Percentiles rank a stretch among this genome's conserved stretches.
These are phyloP conservation scores for Colletotrichum sp. DNA, from an alignment of 2,329 filamentous ascomycete species.

Conservation along the genomic window DNA sequence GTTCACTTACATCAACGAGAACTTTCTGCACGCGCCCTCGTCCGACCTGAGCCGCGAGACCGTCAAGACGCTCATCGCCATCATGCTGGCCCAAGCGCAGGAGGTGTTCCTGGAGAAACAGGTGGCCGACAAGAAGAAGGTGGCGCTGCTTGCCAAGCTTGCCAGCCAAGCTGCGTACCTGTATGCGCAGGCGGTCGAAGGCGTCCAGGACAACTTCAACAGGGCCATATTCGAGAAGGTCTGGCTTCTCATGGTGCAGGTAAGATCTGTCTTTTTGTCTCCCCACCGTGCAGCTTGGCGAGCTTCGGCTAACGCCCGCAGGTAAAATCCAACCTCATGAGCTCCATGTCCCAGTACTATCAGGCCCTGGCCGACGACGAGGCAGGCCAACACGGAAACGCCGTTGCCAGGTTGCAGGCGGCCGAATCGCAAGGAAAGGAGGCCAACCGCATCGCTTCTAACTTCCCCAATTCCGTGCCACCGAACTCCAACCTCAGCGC, in stretches of 20 bases:
- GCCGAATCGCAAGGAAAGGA: conserved; percentile 82
- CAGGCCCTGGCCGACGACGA: conserved; percentile 93
- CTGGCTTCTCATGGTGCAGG: conserved; percentile 84
- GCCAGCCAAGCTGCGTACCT: conserved; percentile 89
- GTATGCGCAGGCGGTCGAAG: conserved; percentile 87
- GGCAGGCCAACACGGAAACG: conserved; percentile 82
- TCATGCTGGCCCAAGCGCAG: conserved; percentile 95
- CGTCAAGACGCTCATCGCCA: conserved; percentile 89
- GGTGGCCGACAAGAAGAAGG: conserved; percentile 89
- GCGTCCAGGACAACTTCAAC: conserved; percentile 89
- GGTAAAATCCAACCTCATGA: conserved; percentile 82
- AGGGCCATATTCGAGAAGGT: conserved; percentile 94
- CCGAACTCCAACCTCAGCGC: conserved; percentile 82
- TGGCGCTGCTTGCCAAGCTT: conserved; percentile 88
- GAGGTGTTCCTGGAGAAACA: conserved; percentile 99
- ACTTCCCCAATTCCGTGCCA: conserved; percentile 81
- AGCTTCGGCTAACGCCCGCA: conserved; percentile 33
- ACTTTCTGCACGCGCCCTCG: conserved; percentile 95
- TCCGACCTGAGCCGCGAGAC: conserved; percentile 96
- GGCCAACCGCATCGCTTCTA: conserved; percentile 75
- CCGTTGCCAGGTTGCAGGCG: conserved; percentile 81
- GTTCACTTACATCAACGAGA: conserved; percentile 99
- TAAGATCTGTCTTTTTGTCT: conserved; percentile 41
- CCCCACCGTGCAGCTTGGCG: background rate
- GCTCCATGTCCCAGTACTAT: conserved; percentile 89